Evolutionary conservation across 1,284 basidiomycete genomes (phyloP).

Genomic region (Coriolopsis trogii): DNA sequence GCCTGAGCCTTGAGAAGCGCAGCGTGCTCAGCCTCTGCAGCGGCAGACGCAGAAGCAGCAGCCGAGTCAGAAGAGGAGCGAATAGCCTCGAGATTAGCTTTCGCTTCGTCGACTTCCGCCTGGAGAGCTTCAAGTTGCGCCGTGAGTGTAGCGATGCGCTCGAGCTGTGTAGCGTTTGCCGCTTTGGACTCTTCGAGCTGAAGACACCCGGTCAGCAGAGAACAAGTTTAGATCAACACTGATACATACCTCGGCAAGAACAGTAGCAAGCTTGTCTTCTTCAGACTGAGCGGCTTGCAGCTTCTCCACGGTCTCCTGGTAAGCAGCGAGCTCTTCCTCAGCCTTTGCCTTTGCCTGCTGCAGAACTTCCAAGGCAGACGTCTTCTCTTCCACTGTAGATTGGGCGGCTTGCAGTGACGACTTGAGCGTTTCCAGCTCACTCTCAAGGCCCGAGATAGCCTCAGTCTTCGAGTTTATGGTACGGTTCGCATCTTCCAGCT

Average conservation of each 20-base stretch:
- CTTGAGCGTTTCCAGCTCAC: conserved; percentile 52
- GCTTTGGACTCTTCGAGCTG: conserved; percentile 58
- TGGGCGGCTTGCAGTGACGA: conserved; percentile 50
- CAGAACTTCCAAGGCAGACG: conserved; percentile 45
- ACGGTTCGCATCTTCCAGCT: conserved; percentile 64
- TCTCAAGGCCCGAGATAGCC: conserved; percentile 52
- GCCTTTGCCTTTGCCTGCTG: conserved; percentile 50
- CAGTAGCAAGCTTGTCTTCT: conserved; percentile 40
- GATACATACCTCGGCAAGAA: conserved; percentile 53
- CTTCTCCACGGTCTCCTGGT: conserved; percentile 45
- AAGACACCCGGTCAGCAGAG: conserved; percentile 4
- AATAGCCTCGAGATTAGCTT: conserved; percentile 54
- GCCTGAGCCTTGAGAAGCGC: conserved; percentile 65
- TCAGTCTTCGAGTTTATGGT: conserved; percentile 54
- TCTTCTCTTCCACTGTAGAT: conserved; percentile 52
- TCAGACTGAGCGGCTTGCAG: conserved; percentile 44
- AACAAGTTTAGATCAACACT: background rate
- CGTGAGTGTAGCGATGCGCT: conserved; percentile 51
- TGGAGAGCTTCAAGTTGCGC: conserved; percentile 55
- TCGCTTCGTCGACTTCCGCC: conserved; percentile 50
- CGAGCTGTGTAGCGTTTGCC: conserved; percentile 42
- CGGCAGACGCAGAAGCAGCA: conserved; percentile 45
- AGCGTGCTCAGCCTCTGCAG: conserved; percentile 63
- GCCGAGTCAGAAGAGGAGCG: conserved; percentile 49
- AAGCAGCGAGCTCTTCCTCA: conserved; percentile 50